phyloP scores from a whole-genome alignment of 1,284 basidiomycete genomes.

The Puccinia coronata region DNA sequence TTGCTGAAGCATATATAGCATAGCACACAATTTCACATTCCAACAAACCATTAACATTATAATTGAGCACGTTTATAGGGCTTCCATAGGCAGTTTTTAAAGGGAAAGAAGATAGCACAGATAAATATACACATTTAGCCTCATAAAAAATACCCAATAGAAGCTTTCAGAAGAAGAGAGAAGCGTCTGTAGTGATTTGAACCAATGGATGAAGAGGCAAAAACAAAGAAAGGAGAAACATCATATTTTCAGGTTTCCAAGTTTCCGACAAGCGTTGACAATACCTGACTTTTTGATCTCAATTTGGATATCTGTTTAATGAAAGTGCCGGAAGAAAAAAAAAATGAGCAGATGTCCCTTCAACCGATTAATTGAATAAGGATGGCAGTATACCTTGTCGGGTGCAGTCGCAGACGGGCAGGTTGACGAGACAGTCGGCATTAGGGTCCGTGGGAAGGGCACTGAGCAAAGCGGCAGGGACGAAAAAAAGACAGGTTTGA shows the following conservation, averaged over 20 bases:
- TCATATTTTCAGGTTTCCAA: conserved; percentile 30
- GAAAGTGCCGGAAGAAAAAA: background rate
- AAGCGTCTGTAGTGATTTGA: too few relatives aligned
- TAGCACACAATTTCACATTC: too few relatives aligned
- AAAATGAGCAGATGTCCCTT: background rate
- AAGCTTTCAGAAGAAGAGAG: too few relatives aligned
- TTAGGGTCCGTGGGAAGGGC: conserved; percentile 33
- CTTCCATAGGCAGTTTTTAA: too few relatives aligned
- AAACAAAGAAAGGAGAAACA: too few relatives aligned
- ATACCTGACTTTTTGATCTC: conserved; percentile 4
- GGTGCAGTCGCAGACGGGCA: conserved; percentile 47
- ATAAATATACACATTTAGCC: too few relatives aligned
- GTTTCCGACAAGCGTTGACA: conserved; percentile 28
- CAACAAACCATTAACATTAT: too few relatives aligned
- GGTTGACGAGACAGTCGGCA: conserved; percentile 47
- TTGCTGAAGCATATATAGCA: too few relatives aligned
- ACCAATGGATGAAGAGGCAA: too few relatives aligned
- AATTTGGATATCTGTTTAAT: background rate
- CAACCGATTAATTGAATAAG: background rate
- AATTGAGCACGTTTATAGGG: too few relatives aligned
- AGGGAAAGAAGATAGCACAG: too few relatives aligned
- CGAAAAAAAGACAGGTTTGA: background rate
- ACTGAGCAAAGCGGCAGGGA: background rate
- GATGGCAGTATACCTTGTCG: background rate
- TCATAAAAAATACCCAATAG: too few relatives aligned